A percentile compares a stretch with the other conserved stretches of the same genome.
These are phyloP conservation scores for Chlorella sp. DNA, from an alignment of 139 green algal genomes.

Conservation along the genomic window DNA sequence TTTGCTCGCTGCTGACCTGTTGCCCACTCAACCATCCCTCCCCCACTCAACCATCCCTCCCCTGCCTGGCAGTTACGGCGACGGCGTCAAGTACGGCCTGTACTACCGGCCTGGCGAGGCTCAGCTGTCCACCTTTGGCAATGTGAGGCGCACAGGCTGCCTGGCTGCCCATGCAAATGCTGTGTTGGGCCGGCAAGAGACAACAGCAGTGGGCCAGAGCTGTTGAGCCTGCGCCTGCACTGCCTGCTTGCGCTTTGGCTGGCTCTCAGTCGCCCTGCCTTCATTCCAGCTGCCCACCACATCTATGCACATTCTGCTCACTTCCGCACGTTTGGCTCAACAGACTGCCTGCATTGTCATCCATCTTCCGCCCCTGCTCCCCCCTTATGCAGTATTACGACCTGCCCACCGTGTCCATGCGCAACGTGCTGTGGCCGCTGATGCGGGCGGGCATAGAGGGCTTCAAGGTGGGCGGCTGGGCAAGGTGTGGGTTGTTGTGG, in stretches of 20 bases:
- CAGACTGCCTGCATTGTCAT: too few relatives aligned
- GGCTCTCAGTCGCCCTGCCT: not conserved
- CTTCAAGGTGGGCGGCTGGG: constrained; percentile 17
- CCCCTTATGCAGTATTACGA: constrained; percentile 12
- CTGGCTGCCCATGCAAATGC: too few relatives aligned
- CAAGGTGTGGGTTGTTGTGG: too few relatives aligned
- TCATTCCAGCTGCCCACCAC: too few relatives aligned
- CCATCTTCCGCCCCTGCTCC: not conserved
- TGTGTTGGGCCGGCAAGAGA: too few relatives aligned
- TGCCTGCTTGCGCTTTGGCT: too few relatives aligned
- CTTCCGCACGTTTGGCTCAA: too few relatives aligned
- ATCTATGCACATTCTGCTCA: too few relatives aligned
- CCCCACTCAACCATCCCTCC: too few relatives aligned
- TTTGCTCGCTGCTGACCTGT: too few relatives aligned
- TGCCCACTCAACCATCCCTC: too few relatives aligned
- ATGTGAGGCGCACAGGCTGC: not conserved
- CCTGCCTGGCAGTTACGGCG: constrained; percentile 5
- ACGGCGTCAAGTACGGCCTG: constrained; percentile 24
- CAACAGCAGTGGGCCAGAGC: too few relatives aligned
- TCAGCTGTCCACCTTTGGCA: not conserved
- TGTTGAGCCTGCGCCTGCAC: not conserved
- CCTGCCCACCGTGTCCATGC: constrained; percentile 25
- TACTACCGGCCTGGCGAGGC: constrained; percentile 19
- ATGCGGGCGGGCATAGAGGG: constrained; percentile 24
- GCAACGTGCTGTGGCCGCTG: constrained; percentile 35